phyloP scores from a whole-genome alignment of 148 eudicot species.

The Chenopodium suecicum region DNA sequence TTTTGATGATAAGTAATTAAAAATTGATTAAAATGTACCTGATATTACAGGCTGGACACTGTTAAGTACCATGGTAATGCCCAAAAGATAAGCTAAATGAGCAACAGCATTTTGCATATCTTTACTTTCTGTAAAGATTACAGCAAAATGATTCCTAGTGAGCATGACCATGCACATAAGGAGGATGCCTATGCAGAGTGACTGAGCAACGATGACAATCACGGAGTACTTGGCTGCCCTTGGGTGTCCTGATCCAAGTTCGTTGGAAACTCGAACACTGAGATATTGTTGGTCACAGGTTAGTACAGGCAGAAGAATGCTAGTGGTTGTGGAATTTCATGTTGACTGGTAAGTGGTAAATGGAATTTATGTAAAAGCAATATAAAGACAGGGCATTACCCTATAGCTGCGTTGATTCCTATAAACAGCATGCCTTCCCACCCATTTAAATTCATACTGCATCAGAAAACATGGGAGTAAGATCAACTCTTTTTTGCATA shows the following conservation, averaged over 20 bases:
- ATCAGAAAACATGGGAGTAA: background rate
- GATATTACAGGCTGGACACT: slow-evolving; percentile 93
- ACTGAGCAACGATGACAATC: slow-evolving; percentile 53
- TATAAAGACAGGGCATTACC: slow-evolving; percentile 36
- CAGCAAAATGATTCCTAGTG: slow-evolving; percentile 62
- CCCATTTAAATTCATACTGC: slow-evolving; percentile 95
- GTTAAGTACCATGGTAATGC: slow-evolving; percentile 78
- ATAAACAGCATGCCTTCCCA: slow-evolving; percentile 99
- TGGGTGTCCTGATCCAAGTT: slow-evolving; percentile 89
- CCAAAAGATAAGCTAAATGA: slow-evolving; percentile 75
- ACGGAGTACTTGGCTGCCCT: slow-evolving; percentile 84
- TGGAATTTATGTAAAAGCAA: background rate
- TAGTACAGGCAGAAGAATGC: background rate
- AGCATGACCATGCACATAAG: slow-evolving; percentile 49
- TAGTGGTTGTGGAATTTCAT: background rate
- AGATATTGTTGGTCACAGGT: background rate
- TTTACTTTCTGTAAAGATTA: slow-evolving; percentile 64
- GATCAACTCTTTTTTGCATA: background rate
- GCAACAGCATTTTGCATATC: slow-evolving; percentile 77
- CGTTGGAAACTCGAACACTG: slow-evolving; percentile 86
- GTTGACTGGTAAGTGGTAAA: background rate
- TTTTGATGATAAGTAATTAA: too few species aligned
- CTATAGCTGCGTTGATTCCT: slow-evolving; percentile 88
- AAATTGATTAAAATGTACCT: slow-evolving; percentile 38
- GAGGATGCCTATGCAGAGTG: slow-evolving; percentile 64